These are phyloP conservation scores for Capsicum rhomboideum DNA, from an alignment of 257 asterid genomes.

Conservation along the genomic window DNA sequence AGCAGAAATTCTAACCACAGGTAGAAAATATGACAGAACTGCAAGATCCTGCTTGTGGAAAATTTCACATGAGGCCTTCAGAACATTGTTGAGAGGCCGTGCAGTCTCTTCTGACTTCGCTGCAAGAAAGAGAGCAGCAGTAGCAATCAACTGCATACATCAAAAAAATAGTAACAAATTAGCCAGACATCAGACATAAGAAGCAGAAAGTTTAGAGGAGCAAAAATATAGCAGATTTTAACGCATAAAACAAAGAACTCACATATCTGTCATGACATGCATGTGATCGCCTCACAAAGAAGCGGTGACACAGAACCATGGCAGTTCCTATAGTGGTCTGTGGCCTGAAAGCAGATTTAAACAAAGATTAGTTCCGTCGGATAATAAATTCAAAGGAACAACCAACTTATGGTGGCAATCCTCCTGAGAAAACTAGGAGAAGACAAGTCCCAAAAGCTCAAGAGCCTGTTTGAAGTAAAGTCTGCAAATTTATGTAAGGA, in stretches of 20 bases:
- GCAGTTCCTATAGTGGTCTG: constrained; percentile 94
- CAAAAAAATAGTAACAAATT: background rate
- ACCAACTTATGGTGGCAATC: background rate
- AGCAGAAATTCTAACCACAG: constrained; percentile 51
- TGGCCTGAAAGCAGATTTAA: constrained; percentile 57
- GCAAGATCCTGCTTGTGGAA: constrained; percentile 68
- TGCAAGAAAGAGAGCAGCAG: constrained; percentile 85
- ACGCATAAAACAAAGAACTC: constrained; percentile 15
- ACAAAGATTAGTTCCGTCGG: background rate
- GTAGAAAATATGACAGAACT: constrained; percentile 55
- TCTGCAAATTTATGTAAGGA: background rate
- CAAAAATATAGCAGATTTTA: background rate
- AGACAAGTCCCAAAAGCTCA: background rate
- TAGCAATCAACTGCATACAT: constrained; percentile 73
- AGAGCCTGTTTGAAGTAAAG: background rate
- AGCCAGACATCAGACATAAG: constrained; percentile 10
- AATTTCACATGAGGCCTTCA: constrained; percentile 68
- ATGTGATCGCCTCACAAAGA: constrained; percentile 84
- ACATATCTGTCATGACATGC: constrained; percentile 97
- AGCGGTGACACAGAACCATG: constrained; percentile 93
- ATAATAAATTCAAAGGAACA: background rate
- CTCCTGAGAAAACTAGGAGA: background rate
- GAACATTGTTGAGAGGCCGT: constrained; percentile 72
- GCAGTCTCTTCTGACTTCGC: constrained; percentile 94
- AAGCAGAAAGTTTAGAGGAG: background rate